Evolutionary conservation across 305 asterid species (phyloP).

Genomic region (Fraxinus ornus): DNA sequence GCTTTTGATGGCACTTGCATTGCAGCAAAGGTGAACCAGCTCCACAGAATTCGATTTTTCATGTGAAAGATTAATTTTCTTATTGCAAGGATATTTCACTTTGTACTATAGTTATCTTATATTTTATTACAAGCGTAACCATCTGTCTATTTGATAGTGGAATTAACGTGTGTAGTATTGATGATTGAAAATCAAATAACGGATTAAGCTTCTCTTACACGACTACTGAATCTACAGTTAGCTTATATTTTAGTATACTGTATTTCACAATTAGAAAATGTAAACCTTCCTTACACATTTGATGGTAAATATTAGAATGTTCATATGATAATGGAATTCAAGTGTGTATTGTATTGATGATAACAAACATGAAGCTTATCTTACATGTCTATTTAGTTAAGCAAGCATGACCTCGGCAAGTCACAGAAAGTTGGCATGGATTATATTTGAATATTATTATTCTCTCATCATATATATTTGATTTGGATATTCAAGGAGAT

Average conservation of each 20-base stretch:
- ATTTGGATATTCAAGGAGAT: conserved; percentile 15
- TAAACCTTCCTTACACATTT: not conserved
- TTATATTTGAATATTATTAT: not conserved
- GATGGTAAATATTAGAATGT: not conserved
- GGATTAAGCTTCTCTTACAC: not conserved
- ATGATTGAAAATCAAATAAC: not conserved
- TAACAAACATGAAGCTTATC: not conserved
- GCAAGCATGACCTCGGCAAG: not conserved
- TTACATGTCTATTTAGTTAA: not conserved
- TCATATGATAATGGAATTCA: not conserved
- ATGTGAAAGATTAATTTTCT: not conserved
- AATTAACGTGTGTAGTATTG: not conserved
- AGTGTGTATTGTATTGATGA: not conserved
- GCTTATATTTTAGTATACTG: not conserved
- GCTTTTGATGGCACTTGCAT: conserved; percentile 70
- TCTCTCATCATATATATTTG: conserved; percentile 13
- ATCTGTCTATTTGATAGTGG: not conserved
- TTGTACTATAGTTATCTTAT: not conserved
- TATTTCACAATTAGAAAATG: not conserved
- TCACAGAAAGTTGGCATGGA: conserved; percentile 5
- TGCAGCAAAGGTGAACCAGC: conserved; percentile 59
- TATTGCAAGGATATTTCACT: not conserved
- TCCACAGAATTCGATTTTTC: not conserved
- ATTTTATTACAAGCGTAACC: not conserved
- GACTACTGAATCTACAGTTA: conserved; percentile 1